A percentile compares a stretch with the other conserved stretches of the same genome.
Evolutionary conservation across 148 eudicot genomes (phyloP).

Genomic region (Vaccinium darrowii): DNA sequence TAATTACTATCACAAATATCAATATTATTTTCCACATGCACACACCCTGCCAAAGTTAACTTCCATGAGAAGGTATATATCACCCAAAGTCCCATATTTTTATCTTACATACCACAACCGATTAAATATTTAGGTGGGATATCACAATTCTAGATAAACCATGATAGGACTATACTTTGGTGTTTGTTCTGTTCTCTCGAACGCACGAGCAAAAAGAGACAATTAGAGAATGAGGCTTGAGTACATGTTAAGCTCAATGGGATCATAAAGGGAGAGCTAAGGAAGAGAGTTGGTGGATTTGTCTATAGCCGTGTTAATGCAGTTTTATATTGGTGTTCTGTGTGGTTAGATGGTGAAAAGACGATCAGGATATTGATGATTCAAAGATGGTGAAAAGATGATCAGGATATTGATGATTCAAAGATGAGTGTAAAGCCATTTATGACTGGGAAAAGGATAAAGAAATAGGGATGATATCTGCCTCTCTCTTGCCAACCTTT

Average conservation of each 20-base stretch:
- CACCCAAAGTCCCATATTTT: too few species aligned
- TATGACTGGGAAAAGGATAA: not conserved
- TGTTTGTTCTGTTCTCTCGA: not conserved
- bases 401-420: constrained; percentile 5
- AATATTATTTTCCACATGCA: too few species aligned
- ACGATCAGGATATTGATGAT: constrained; percentile 2
- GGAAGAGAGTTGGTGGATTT: not conserved
- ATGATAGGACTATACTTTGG: not conserved
- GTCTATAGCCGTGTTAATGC: not conserved
- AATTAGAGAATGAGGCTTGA: not conserved
- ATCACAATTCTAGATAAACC: not conserved
- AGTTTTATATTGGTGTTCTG: not conserved
- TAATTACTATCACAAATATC: too few species aligned
- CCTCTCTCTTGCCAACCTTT: not conserved
- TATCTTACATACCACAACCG: too few species aligned
- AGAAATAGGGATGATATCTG: not conserved
- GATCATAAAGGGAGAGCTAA: not conserved
- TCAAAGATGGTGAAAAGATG: not conserved
- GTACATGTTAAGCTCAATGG: not conserved
- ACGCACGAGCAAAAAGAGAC: constrained; percentile 2
- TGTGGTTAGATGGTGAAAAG: not conserved
- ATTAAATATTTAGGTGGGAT: too few species aligned
- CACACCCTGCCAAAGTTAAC: too few species aligned
- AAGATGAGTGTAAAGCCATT: not conserved
- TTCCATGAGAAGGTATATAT: too few species aligned